Base-by-base conservation (phyloP, 2,329 filamentous ascomycete species). In the Teratosphaeria pseudoeucalypti region DNA sequence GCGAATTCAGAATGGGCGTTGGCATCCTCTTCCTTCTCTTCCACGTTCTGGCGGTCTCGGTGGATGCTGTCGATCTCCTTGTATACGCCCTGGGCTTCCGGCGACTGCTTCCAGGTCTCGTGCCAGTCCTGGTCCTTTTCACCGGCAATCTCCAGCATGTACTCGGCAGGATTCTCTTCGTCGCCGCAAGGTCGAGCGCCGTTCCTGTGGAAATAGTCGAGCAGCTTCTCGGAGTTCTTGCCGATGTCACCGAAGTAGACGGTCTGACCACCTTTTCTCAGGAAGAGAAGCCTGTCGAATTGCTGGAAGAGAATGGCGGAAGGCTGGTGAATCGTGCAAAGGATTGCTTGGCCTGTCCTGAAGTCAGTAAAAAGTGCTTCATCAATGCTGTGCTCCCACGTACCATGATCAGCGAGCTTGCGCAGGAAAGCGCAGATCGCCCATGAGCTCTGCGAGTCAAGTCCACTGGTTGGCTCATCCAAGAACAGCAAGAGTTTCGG, bases 91-190 rank as follows among this genome's bases (percentile, higher is more conserved):
- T 60, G 58, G 56, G 62, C 63, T 60, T 74, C 66, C 19, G 65
- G 34, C 59, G 69, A 72, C 32, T 65, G 62, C 29, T 70, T 69
- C 76, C 76, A 78, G 6, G 74, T 71, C 9, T 72, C 65, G 54
- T 70, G 70, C 76, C 76, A 78, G 60, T 77, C 74, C 43, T 70
- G 69, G 16, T 72, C 72, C 29, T 71, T 68, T 52, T 70, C 68
- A n/a, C 67, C 67, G 27, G 74, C 73, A 54, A 77, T 71, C 60
- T 79, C 77, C n/a, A 90, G 79, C 83, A 90, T 89, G 75, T 84
- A 90, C 72, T 91, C 88, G 1, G 88, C 88, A 0, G 88, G 87
- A 65, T 90, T 90, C 61, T 87, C 86, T 0, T 66, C 65, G 19
- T 66, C 60, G 9, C 76, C 78, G 60, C 87, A 88, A 54, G 75